Base-by-base conservation (phyloP, 1,284 basidiomycete genomes). In the Sporisorium sorghi region DNA sequence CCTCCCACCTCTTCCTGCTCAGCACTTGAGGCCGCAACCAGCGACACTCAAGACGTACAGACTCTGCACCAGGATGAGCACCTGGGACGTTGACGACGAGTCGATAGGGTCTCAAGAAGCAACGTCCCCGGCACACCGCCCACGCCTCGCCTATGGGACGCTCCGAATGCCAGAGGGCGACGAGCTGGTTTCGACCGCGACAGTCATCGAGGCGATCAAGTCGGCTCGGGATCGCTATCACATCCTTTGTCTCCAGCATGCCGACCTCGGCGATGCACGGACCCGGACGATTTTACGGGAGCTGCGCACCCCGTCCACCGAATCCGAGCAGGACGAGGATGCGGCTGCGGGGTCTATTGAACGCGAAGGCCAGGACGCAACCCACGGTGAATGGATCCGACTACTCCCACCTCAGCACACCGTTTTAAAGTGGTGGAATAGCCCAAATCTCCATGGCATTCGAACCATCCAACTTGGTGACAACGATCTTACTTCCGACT, bases 401-500 rank as follows among this genome's bases (percentile, higher is more conserved):
- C 4, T 44, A 10, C 21, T 57, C 3, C 32, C 24, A 10, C 11
- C 44, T n/a, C n/a, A n/a, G n/a, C n/a, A n/a, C n/a, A n/a, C n/a
- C n/a, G n/a, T n/a, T n/a, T n/a, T n/a, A 2, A 3, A 30, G 5
- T 37, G 4, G 3, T 42, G 19, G 47, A 11, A 12, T 6, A 47
- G 21, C 15, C 53, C 28, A 32, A 14, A 17, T 0, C 54, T 21
- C 15, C 28, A 44, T 19, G 33, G 43, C 32, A 35, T 71, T n/a
- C 53, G 62, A 2, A 26, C 33, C 11, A 6, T 74, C 19, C 40
- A 56, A 6, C 50, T 74, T 8, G 39, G 35, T 26, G 35, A 44
- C 37, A 74, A 66, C 28, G 35, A 37, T 2, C 56, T 74, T n/a
- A 74, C 53, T 9, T 54, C 55, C 0, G 33, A 21, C 21, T 58